Base-by-base conservation (phyloP, 2,329 filamentous ascomycete species). In the Magnaporthiopsis incrustans region DNA sequence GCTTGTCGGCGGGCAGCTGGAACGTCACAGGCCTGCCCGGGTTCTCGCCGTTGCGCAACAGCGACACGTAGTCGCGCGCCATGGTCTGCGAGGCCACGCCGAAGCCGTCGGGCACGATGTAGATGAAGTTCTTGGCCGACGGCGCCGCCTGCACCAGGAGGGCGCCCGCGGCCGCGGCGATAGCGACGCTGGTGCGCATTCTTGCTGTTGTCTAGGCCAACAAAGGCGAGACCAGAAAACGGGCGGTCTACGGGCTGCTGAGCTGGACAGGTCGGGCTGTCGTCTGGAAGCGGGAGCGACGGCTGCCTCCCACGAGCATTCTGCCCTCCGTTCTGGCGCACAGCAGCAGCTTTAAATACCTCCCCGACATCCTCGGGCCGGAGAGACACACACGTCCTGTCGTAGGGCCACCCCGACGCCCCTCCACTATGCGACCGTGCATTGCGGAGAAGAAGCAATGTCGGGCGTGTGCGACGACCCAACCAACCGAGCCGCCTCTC, bases 41-140 rank as follows among this genome's bases (percentile, higher is more conserved):
- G 59, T 70, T 70, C 59, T 67, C 67, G 26, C 67, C 69, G 56
- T 70, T 69, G 57, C 67, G 35, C 8, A 70, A 58, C 38, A 70
- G 61, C 18, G 68, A 69, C 59, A 69, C 67, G 50, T 69, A 69
- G 66, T 71, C 69, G 7, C 71, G 67, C 8, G 71, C 71, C 65
- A 74, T 69, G 59, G 69, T 70, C 69, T 74, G 71, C 10, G 70
- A 72, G 12, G 71, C 69, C 53, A 68, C 67, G 14, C 72, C 70
- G 64, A 71, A 74, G 57, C 71, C 71, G 66, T 73, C 70, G 5
- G 72, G 71, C 10, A 74, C 71, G 44, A 75, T 68, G 64, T 74
- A 73, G 65, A 74, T 73, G 67, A 74, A 73, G 68, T 73, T 74
- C 67, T 69, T 70, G 61, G 68, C 69, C 65, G 35, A 56, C 25